These are phyloP conservation scores for Candida silvicultrix DNA, from an alignment of 805 yeast genomes.

Conservation along the genomic window DNA sequence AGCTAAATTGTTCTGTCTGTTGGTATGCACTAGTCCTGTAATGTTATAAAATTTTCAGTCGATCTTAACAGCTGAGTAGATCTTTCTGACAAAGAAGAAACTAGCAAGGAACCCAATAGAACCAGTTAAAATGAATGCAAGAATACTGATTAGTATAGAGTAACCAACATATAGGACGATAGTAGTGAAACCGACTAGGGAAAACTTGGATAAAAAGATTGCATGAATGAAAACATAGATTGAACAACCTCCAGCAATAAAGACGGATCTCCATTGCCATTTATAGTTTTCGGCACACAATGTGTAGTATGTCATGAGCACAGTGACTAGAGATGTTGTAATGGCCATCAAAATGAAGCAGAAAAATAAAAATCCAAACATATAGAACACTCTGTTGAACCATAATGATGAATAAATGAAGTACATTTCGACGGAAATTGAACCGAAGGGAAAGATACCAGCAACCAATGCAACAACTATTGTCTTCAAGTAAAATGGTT, in stretches of 20 bases:
- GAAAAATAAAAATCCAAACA: slow-evolving; percentile 95
- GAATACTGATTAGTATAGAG: slow-evolving; percentile 60
- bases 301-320: slow-evolving; percentile 75
- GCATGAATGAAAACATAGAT: slow-evolving; percentile 82
- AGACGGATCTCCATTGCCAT: slow-evolving; percentile 95
- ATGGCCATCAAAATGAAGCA: slow-evolving; percentile 77
- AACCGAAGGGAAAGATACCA: slow-evolving; percentile 92
- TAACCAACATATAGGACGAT: slow-evolving; percentile 79
- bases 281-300: slow-evolving; percentile 87
- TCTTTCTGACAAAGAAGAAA: slow-evolving; percentile 67
- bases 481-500: slow-evolving; percentile 76
- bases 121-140: slow-evolving; percentile 81
- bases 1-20: no score
- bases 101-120: slow-evolving; percentile 77
- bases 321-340: slow-evolving; percentile 76
- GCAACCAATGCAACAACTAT: slow-evolving; percentile 64
- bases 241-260: slow-evolving; percentile 86
- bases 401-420: slow-evolving; percentile 87
- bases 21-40: neutral
- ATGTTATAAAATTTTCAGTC: slow-evolving; percentile 36
- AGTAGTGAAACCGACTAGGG: slow-evolving; percentile 69
- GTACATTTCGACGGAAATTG: slow-evolving; percentile 91
- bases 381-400: slow-evolving; percentile 90
- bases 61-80: slow-evolving; percentile 81
- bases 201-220: slow-evolving; percentile 61